Base-by-base conservation (phyloP, 805 yeast species). In the Peterozyma xylosa region DNA sequence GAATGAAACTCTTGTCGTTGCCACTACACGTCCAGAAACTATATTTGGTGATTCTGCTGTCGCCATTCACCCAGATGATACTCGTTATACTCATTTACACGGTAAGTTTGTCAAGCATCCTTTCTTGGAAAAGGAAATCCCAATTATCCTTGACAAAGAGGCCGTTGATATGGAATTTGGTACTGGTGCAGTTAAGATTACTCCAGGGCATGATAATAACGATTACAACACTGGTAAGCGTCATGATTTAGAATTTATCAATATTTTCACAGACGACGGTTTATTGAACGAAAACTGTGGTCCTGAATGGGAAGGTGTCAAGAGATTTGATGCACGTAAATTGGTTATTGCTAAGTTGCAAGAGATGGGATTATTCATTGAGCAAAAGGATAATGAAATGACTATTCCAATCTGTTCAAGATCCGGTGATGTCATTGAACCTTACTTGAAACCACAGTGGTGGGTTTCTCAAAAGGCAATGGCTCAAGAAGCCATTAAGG, bases 91-190 rank as follows among this genome's bases (percentile, higher is more conserved):
- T 53, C 99, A 93, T 63, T 74, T 93, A 59, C 99, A 93, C 61
- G 99, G 99, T 49, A 88, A 90, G 65, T 87, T 71, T 62, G 93
- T 86, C 48, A 64, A 78, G 53, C 98, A 93, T 68, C 98, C 99
- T 49, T 86, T 93, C 67, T 67, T 87, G 57, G 86, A 84, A 60
- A 82, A 88, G 63, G 72, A 78, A 59, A 65, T 93, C 43, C 99
- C 99, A 53, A 87, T 93, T 59, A 70, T 93, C 49, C 79, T 89
- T 42, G 99, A 93, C 63, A 62, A 81, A 35, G 96, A 87, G 66
- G 93, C 97, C 35, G 99, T 93, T 51, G 99, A 93, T 66, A 93
- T 93, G 98, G 96, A 86, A 64, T 93, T 93, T 55, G 99, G 99
- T 76, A 93, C 99, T 50, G 99, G 99, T 82, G 99, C 99, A 40